phyloP scores from a whole-genome alignment of 2,329 filamentous ascomycete species.

The Aspergillus sergii region DNA sequence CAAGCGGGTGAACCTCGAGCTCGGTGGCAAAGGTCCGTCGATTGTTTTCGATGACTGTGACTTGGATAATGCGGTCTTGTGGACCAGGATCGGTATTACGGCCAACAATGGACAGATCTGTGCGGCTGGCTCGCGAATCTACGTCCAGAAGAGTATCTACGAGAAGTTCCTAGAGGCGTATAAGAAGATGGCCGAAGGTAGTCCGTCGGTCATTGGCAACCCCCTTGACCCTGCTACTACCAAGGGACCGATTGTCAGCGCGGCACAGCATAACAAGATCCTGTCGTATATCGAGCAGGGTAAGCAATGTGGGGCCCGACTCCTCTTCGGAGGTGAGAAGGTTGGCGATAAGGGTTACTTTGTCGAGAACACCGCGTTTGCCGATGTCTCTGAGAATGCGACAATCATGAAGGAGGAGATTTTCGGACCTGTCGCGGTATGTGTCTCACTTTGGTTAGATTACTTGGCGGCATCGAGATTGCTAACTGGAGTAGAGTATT shows the following conservation, averaged over 20 bases:
- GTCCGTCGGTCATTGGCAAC: conserved; percentile 31
- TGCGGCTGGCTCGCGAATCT: conserved; percentile 34
- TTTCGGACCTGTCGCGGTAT: conserved; percentile 58
- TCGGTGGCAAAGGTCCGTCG: conserved; percentile 38
- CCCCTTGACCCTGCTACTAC: conserved; percentile 24
- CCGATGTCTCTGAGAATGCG: conserved; percentile 52
- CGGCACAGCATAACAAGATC: conserved; percentile 25
- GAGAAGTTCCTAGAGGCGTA: conserved; percentile 32
- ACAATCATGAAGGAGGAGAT: conserved; percentile 56
- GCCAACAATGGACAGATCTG: conserved; percentile 38
- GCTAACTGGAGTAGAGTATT: conserved; percentile 42
- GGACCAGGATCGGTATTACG: conserved; percentile 32
- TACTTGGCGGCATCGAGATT: background rate
- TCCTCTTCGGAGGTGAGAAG: conserved; percentile 27
- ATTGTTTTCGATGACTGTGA: conserved; percentile 40
- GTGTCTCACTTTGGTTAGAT: background rate
- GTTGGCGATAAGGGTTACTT: conserved; percentile 57
- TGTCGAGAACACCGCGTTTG: conserved; percentile 63
- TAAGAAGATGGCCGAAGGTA: conserved; percentile 58
- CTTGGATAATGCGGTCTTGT: conserved; percentile 33
- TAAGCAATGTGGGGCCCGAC: conserved; percentile 21
- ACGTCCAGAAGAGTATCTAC: conserved; percentile 36
- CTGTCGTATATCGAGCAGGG: conserved; percentile 28
- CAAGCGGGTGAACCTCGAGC: conserved; percentile 38
- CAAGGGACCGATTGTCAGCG: conserved; percentile 28